Evolutionary conservation across 73 alveolate species (phyloP), one percentile per base, ranked within the genome.

Genomic region (Paramecium sexaurelia): DNA sequence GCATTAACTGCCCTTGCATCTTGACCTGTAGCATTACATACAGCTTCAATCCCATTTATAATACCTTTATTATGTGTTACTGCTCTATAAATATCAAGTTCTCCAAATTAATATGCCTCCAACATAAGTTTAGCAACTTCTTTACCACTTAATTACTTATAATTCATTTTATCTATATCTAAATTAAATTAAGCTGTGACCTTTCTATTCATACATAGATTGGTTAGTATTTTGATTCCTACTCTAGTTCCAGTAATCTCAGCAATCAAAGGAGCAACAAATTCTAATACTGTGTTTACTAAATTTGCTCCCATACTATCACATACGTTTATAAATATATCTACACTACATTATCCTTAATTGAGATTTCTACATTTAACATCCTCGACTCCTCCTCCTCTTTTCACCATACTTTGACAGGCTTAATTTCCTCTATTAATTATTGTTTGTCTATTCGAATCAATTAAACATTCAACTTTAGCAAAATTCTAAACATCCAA

Each of bases 331-430:
- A 98, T 97, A 55, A 92, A 92, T 51, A 98, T 84, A 67, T 98
- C 99, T 11, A 97, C 32, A 87, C 93, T 36, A 67, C 93, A 73
- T 67, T 87, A 17, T 67, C 78, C 67, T 24, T 78, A 10, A 67
- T 17, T 20, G 36, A 45, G 40, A 41, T 67, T 13, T 68, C 93
- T 29, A 56, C 87, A 87, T 75, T 95, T 93, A 10, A 97, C 91
- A 92, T 96, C 99, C 15, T 92, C 95, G n/a, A 98, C 98, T 33
- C 99, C 99, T 20, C 99, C 99, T 35, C 99, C 99, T 92, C 99
- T 95, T 20, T 86, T 84, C n/a, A 89, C 98, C 99, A 98, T 98
- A 84, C 95, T 96, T 90, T 94, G 91, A 73, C 99, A 98, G 68
- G 94, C 92, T 92, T 71, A 73, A 91, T 98, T 98, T 51, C 98